Base-by-base conservation (phyloP, 129 eudicot species). In the Centaurea solstitialis region DNA sequence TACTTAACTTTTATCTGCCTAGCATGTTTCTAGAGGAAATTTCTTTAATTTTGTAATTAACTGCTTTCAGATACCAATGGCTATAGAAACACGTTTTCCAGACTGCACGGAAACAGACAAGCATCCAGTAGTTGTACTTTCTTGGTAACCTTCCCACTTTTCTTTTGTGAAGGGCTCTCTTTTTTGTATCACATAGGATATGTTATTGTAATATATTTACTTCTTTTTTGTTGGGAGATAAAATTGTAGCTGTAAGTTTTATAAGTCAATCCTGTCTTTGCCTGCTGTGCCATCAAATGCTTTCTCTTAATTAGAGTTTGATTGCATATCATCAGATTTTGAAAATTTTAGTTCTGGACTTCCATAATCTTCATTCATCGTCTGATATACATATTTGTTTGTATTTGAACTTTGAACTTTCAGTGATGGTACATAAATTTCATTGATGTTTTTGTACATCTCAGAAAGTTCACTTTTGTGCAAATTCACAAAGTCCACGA, bases 111-210 rank as follows among this genome's bases (percentile, higher is more conserved):
- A 90, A 78, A 75, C 88, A 50, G 97, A 94, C 83, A 90, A 90
- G 43, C 98, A 94, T 90, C 98, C 98, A 67, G 94, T 90, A 71
- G 87, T 86, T 71, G 38, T 89, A 45, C 97, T 94, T 69, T 94
- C 91, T 43, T 79, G 98, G 98, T 94, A 90, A 87, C 59, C 47
- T 79, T 68, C 76, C 22, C 68, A 64, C 68, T 73, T 73, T 35
- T 76, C 65, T 59, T 68, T 80, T 13, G 70, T 37, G 26, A 68
- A 71, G 75, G 23, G 8, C 70, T 73, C 13, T 43, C 39, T 11
- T 73, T 71, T 79, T 71, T 37, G 24, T 24, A 37, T 70, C 76
- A 72, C 59, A 41, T 38, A 7, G 2, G 10, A 30, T 80, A 80
- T 39, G 22, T 72, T 43, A 72, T 53, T 66, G 68, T 80, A 47